Evolutionary conservation across 345 rosid genomes (phyloP), one percentile per base, ranked within the genome.

Genomic region (Citrus australasica): DNA sequence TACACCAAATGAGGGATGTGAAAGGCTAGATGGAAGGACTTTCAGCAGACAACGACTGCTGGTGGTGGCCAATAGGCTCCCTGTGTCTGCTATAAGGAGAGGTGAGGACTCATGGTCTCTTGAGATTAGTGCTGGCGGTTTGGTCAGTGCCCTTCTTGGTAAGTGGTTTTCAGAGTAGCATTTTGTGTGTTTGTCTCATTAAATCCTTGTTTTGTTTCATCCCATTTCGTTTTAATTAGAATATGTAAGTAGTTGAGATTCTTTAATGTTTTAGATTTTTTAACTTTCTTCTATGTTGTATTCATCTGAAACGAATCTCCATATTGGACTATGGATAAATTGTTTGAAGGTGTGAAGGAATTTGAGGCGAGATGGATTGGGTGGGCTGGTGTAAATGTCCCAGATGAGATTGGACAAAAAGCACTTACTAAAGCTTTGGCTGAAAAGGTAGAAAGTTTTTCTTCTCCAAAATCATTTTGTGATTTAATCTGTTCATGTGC

Each of bases 351-450:
- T 83, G 98, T 97, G 28, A 97, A 97, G 89, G 99, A 91, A 67
- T 93, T 97, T 67, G 99, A 97, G 81, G 98, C 98, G 17, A 94
- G 94, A 84, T 97, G 99, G 99, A 97, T 97, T 69, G 99, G 99
- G 61, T 97, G 98, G 99, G 99, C 99, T 73, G 99, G 99, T 13
- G 99, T 97, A 28, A 94, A 97, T 86, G 99, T 97, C 74, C 98
- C 99, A 8, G 99, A 97, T 81, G 95, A 93, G 79, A 87, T 86
- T 75, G 99, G 99, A 16, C 99, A 94, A 88, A 87, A 83, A 76
- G 97, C 99, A 73, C 94, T 97, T n/a, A 93, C 87, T 30, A 91
- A 92, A 85, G 97, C 98, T 83, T 87, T 97, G 85, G 98, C 98
- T 78, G 98, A 94, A 79, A 97, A 94, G 91, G 99, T 93, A 82